phyloP scores from a whole-genome alignment of 2,329 filamentous ascomycete genomes.

The Cordyceps cicadae region DNA sequence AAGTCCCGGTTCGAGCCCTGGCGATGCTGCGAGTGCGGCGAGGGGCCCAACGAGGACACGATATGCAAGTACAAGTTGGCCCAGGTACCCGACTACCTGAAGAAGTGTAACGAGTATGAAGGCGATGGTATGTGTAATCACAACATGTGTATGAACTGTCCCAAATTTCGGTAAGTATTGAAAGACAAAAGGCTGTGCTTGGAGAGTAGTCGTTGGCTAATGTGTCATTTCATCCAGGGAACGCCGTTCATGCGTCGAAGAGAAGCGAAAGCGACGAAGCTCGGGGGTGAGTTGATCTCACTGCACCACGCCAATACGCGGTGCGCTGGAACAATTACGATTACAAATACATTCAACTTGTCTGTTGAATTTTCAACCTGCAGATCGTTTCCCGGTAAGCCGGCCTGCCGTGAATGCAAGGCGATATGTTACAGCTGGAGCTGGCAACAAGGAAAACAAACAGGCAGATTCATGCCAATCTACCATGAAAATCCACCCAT shows the following conservation, averaged over 20 bases:
- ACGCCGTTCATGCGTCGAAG: not conserved
- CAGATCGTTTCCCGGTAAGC: no score
- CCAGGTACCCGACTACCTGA: not conserved
- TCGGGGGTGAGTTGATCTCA: not conserved
- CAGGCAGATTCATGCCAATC: no score
- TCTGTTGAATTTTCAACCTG: not conserved
- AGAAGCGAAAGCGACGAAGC: not conserved
- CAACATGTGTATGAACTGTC: conserved; percentile 1
- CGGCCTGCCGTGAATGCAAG: no score
- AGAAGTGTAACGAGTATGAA: not conserved
- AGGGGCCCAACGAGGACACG: not conserved
- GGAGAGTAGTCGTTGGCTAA: not conserved
- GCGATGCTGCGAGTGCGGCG: conserved; percentile 3
- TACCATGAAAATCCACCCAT: no score
- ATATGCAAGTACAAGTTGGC: not conserved
- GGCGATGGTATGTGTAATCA: not conserved
- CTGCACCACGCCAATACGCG: no score
- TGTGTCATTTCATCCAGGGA: not conserved
- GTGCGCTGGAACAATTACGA: not conserved
- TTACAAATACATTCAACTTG: not conserved
- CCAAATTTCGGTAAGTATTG: conserved; percentile 1
- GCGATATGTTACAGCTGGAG: no score
- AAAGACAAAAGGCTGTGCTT: not conserved
- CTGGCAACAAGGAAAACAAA: no score
- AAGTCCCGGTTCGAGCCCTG: not conserved